These are phyloP conservation scores for Ustilago cynodontis DNA, from an alignment of 1,284 basidiomycete species.

Conservation along the genomic window DNA sequence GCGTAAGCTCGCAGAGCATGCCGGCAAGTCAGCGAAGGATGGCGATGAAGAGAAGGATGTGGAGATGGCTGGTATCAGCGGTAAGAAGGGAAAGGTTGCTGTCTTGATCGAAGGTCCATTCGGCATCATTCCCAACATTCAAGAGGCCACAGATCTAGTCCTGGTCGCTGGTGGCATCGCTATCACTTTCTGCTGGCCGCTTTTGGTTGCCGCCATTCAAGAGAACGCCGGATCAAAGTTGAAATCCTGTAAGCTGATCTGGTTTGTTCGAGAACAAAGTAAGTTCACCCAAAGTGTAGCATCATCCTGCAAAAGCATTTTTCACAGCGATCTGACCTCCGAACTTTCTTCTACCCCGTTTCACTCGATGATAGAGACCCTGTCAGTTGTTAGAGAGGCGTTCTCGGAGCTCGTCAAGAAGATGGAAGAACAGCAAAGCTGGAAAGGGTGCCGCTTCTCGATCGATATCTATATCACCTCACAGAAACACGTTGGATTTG, in stretches of 20 bases:
- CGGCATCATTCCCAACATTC: conserved; percentile 18
- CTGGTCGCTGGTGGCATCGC: conserved; percentile 55
- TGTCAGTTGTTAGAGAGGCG: conserved; percentile 17
- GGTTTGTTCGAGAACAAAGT: conserved; percentile 48
- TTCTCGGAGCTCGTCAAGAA: conserved; percentile 14
- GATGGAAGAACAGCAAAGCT: conserved; percentile 4
- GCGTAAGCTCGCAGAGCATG: conserved; percentile 20
- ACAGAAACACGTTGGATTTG: not conserved
- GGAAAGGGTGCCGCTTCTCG: conserved; percentile 10
- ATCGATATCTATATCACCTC: conserved; percentile 43
- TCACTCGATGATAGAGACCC: conserved; percentile 11
- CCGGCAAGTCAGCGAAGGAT: not conserved
- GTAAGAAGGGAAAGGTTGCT: not conserved
- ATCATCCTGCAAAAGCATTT: not conserved
- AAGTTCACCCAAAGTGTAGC: not conserved
- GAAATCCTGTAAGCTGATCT: conserved; percentile 41
- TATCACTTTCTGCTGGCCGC: conserved; percentile 52
- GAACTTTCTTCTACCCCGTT: not conserved
- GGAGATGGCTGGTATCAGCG: conserved; percentile 1
- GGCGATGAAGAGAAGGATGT: conserved; percentile 14
- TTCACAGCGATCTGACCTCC: not conserved
- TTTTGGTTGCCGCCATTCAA: conserved; percentile 31
- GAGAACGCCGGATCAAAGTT: not conserved
- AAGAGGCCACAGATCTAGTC: conserved; percentile 18
- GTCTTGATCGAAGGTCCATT: conserved; percentile 59